phyloP scores from a whole-genome alignment of 345 rosid genomes.

The Citrus mangshanensis region DNA sequence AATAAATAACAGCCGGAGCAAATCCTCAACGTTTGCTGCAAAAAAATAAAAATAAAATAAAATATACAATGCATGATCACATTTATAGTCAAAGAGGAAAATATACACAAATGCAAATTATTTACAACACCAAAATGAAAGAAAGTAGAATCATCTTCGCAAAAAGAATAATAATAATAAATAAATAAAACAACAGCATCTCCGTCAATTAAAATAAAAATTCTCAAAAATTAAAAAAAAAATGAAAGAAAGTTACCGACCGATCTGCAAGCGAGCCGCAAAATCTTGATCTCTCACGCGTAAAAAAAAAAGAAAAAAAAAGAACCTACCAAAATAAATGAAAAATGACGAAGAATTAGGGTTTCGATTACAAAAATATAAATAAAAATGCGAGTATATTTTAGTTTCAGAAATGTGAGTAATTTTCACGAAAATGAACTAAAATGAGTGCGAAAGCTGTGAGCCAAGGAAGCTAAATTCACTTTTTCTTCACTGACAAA shows the following conservation, averaged over 20 bases:
- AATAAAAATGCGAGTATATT: neutral
- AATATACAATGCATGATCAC: neutral
- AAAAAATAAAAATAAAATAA: neutral
- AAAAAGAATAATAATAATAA: too few species aligned
- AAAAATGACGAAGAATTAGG: conserved; percentile 2
- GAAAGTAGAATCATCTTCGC: neutral
- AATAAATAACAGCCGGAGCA: neutral
- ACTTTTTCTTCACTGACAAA: neutral
- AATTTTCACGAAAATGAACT: neutral
- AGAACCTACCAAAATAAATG: neutral
- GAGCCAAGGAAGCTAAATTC: neutral
- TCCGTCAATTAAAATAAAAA: neutral
- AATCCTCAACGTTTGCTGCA: neutral
- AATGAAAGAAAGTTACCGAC: conserved; percentile 22
- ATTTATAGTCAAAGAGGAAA: neutral
- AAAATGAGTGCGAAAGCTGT: neutral
- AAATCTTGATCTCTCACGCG: conserved; percentile 16
- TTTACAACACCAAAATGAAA: neutral
- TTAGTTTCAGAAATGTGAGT: neutral
- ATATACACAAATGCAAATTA: neutral
- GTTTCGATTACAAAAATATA: neutral
- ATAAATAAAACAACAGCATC: neutral
- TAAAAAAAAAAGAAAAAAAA: neutral
- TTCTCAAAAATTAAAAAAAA: neutral
- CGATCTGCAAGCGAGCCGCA: conserved; percentile 29